phyloP scores from a whole-genome alignment of 2,329 filamentous ascomycete species.

The Gliomastix tumulicola region DNA sequence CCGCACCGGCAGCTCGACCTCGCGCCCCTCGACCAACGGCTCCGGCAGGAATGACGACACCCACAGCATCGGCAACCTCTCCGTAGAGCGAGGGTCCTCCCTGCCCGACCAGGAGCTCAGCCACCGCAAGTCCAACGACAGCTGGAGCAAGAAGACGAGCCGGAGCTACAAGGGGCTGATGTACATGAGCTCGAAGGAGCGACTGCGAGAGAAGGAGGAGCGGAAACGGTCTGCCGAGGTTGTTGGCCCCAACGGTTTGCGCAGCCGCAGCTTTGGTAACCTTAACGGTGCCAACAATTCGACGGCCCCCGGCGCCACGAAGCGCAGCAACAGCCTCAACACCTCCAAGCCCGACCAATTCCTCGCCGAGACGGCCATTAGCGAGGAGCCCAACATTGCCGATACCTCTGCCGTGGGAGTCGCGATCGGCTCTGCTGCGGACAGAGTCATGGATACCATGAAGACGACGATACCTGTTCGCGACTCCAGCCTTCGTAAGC shows the following conservation, averaged over 20 bases:
- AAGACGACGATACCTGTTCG: constrained; percentile 54
- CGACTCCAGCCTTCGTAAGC: constrained; percentile 61
- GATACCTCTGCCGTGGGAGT: constrained; percentile 15
- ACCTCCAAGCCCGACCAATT: constrained; percentile 38
- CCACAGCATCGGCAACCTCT: constrained; percentile 57
- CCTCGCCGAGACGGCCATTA: constrained; percentile 45
- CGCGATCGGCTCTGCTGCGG: neutral
- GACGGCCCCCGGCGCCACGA: no score
- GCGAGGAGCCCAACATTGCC: constrained; percentile 39
- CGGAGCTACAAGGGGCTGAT: constrained; percentile 53
- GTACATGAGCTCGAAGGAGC: constrained; percentile 70
- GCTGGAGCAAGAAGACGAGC: constrained; percentile 51
- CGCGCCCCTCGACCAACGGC: constrained; percentile 52
- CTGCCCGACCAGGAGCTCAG: constrained; percentile 43
- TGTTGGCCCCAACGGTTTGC: neutral
- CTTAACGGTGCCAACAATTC: constrained; percentile 1
- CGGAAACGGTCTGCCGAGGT: constrained; percentile 39
- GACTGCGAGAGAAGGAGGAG: constrained; percentile 57
- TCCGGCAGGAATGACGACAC: constrained; percentile 49
- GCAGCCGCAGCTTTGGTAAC: neutral
- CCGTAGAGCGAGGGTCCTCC: constrained; percentile 49
- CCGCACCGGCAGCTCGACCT: constrained; percentile 30
- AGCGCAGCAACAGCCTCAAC: constrained; percentile 19
- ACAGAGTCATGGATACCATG: constrained; percentile 21
- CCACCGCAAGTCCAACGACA: constrained; percentile 50